Evolutionary conservation across 768 basidiomycete species (phyloP), one percentile per base, ranked within the genome.

Genomic region (Hebeloma cylindrosporum): DNA sequence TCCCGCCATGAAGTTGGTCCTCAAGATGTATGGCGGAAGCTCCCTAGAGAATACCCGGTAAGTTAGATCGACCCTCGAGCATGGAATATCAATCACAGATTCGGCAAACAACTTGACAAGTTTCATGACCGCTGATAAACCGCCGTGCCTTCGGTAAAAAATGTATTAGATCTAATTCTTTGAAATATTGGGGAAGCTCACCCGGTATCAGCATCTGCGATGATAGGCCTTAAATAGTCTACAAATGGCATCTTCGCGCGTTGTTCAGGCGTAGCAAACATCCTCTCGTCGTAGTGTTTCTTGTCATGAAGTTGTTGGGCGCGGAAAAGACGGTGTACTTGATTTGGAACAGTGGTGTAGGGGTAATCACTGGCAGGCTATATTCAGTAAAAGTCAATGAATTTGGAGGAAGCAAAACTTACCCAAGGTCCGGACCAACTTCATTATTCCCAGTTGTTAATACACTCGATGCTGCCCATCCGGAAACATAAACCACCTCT

Each of bases 121-220:
- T 69, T 96, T 97, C 87, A 97, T 92, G 39, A 95, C 88, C 10
- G 92, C 79, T 14, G 92, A 92, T n/a, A 85, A 73, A 13, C 93
- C 93, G 36, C 94, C 94, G 56, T 95, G 93, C 23, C 93, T 94
- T 42, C 23, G 18, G 23, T 31, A 10, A 50, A 50, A 54, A 46
- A 57, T 41, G 47, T 50, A 38, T 20, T 11, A 17, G n/a, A 18
- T 16, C 16, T 17, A 48, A 36, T 16, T 39, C 40, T 32, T 25
- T n/a, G 36, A 13, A 13, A 32, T 20, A 33, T 33, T 7, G 41
- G 28, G 48, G 32, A 16, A 43, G 62, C 73, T 58, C 56, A 91
- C 91, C 93, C 93, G 40, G 93, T 94, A 68, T 95, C 93, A 18
- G 83, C 93, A 60, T 96, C 93, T 9, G 93, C 93, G 52, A 97